Base-by-base conservation (phyloP, 345 rosid genomes). In the Clausena lansium region DNA sequence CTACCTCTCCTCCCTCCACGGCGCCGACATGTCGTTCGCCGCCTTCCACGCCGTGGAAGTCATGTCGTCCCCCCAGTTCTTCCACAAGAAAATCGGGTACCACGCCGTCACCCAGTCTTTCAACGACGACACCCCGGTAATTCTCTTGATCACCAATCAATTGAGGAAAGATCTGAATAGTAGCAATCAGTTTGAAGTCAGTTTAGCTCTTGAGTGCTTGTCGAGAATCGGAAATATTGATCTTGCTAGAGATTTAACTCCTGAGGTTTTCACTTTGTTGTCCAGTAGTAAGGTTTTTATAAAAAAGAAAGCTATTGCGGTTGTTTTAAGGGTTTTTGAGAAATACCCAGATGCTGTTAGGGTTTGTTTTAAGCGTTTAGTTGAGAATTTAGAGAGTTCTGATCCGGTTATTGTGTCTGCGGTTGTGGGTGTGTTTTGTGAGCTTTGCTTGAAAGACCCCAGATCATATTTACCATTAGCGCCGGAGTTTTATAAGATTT, bases 331-430 rank as follows among this genome's bases (percentile, higher is more conserved):
- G 88, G 80, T 96, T 77, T 96, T 96, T 79, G 98, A 81, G 83
- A 96, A 88, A 85, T 89, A 88, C 74, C 98, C 98, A 30, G 98
- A 96, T 84, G 88, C 95, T 6, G 98, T 92, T 74, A 84, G 91
- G 87, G 91, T 94, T 22, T 96, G 97, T 81, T 92, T 94, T 71
- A 93, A 94, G 88, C 92, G 97, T 73, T 82, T 96, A 78, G 98
- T 91, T 7, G 99, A 96, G 83, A 91, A 87, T 89, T 86, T 96
- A 33, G 99, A 94, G 82, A 87, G 87, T 84, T 85, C 87, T 54
- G 97, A 96, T 82, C 85, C 85, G 0, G 88, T 85, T 68, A 77
- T 88, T 71, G 73, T 91, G 13, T 92, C 91, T 30, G 94, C 95
- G 6, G 91, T 85, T 28, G 85, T 94, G 54, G 98, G 98, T 70